These are phyloP conservation scores for Carnegiea gigantea DNA, from an alignment of 179 eudicot genomes.

Conservation along the genomic window DNA sequence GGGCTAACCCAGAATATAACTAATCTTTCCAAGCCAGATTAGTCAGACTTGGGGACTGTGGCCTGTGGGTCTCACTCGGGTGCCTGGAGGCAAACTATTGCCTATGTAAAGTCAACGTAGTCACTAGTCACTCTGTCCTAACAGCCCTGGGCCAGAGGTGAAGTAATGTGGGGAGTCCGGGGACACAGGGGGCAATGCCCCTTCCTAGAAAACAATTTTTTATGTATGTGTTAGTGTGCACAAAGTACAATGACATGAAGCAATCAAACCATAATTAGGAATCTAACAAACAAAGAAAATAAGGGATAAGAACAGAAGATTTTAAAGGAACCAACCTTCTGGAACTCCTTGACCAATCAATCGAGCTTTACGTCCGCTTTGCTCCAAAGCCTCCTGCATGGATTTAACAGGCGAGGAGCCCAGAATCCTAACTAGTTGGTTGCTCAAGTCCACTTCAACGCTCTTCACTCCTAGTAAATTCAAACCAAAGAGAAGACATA, in stretches of 20 bases:
- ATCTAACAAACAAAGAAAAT: neutral
- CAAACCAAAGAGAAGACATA: constrained; percentile 1
- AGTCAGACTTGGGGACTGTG: neutral
- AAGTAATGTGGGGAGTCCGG: too few relatives aligned
- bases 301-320: neutral
- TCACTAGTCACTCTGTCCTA: neutral
- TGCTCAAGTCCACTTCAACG: constrained; percentile 81
- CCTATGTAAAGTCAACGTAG: neutral
- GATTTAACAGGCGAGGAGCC: constrained; percentile 71
- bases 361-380: constrained; percentile 76
- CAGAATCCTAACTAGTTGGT: constrained; percentile 82
- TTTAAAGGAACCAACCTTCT: constrained; percentile 52
- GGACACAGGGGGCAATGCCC: too few relatives aligned
- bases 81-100: neutral
- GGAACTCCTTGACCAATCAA: constrained; percentile 93
- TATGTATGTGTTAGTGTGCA: too few relatives aligned
- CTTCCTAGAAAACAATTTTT: too few relatives aligned
- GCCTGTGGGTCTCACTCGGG: neutral
- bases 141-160: too few relatives aligned
- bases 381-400: constrained; percentile 82
- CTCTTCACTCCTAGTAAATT: constrained; percentile 61
- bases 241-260: too few relatives aligned
- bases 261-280: neutral
- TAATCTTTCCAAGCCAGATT: neutral
- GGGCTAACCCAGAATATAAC: neutral